Conservation (phyloP, 2,329 filamentous ascomycete species). For the Talaromyces amestolkiae region DNA sequence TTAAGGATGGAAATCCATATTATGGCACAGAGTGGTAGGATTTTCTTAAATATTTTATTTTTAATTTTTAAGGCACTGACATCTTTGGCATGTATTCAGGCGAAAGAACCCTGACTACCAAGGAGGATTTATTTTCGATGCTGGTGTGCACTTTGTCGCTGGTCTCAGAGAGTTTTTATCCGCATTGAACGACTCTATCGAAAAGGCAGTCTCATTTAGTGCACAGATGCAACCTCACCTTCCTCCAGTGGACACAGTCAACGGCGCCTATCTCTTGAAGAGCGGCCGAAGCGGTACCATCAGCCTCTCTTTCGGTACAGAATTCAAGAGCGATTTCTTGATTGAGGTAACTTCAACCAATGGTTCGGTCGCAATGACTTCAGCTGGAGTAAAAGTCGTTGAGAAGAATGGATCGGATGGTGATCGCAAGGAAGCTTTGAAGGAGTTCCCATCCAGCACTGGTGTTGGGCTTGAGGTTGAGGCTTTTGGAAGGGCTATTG, state of each 20-base stretch:
- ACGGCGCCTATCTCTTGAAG: constrained; percentile 56
- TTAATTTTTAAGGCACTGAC: neutral
- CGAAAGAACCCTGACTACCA: constrained; percentile 68
- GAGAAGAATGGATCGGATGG: neutral
- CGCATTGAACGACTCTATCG: constrained; percentile 38
- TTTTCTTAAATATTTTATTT: neutral
- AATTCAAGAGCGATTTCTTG: constrained; percentile 16
- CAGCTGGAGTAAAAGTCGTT: constrained; percentile 15
- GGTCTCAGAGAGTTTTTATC: constrained; percentile 56
- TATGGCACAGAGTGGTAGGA: constrained; percentile 53
- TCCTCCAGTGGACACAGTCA: constrained; percentile 65
- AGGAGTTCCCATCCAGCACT: neutral
- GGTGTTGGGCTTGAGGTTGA: constrained; percentile 4
- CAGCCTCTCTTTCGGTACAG: constrained; percentile 40
- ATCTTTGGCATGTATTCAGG: neutral
- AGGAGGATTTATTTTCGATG: constrained; percentile 74
- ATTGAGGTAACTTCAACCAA: constrained; percentile 12
- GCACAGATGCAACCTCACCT: constrained; percentile 56
- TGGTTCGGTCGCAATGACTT: constrained; percentile 9
- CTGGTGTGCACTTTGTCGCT: constrained; percentile 70
- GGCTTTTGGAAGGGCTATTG: constrained; percentile 2
- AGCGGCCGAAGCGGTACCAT: constrained; percentile 59
- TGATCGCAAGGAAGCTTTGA: neutral
- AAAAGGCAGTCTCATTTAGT: constrained; percentile 56
- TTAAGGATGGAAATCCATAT: constrained; percentile 18